Conservation (phyloP, 2,329 filamentous ascomycete genomes). For the Nemania sp. region DNA sequence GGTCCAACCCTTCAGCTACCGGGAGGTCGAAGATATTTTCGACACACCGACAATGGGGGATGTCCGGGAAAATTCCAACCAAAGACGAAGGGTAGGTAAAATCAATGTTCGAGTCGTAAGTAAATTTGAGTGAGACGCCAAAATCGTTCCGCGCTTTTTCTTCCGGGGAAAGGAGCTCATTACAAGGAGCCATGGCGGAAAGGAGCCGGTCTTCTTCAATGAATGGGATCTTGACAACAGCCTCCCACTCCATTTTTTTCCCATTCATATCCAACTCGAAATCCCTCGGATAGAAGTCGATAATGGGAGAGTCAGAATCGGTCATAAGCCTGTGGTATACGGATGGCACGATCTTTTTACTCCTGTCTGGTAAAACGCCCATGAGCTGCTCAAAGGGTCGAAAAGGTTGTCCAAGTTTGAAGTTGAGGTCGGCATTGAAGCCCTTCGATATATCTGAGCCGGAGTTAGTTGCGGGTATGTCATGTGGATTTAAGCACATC, state of each 20-base stretch:
- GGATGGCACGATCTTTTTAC: conserved; percentile 90
- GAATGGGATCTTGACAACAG: conserved; percentile 98
- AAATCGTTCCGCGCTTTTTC: conserved; percentile 88
- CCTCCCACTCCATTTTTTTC: conserved; percentile 99
- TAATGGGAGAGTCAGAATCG: conserved; percentile 84
- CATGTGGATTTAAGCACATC: not conserved
- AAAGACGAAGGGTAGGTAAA: conserved; percentile 88
- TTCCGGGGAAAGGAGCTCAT: conserved; percentile 74
- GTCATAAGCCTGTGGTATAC: conserved; percentile 95
- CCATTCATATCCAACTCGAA: conserved; percentile 99
- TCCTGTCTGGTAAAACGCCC: conserved; percentile 96
- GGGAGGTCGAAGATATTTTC: conserved; percentile 97
- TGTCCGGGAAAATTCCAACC: conserved; percentile 86
- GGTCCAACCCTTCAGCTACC: conserved; percentile 85
- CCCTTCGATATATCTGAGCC: conserved; percentile 83
- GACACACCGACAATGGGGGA: conserved; percentile 84
- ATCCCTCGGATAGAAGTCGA: conserved; percentile 96
- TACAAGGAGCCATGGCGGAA: conserved; percentile 82
- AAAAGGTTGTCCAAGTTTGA: conserved; percentile 94
- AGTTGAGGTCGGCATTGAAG: conserved; percentile 83
- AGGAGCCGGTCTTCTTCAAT: conserved; percentile 91
- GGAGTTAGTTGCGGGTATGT: not conserved
- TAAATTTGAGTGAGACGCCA: conserved; percentile 91
- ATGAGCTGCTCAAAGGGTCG: conserved; percentile 94
- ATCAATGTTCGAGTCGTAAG: conserved; percentile 75